These are phyloP conservation scores for Beta vulgaris DNA, from an alignment of 148 eudicot genomes.

Conservation along the genomic window DNA sequence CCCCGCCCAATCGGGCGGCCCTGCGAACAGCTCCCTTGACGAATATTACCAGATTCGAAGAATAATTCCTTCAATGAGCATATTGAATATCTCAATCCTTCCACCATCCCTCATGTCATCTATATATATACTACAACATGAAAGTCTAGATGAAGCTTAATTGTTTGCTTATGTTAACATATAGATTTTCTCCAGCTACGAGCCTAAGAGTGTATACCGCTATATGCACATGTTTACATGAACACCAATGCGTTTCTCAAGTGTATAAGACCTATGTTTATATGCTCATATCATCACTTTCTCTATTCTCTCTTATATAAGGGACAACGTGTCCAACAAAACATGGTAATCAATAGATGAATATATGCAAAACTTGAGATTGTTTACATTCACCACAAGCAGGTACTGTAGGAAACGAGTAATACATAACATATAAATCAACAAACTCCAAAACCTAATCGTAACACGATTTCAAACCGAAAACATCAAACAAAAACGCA, in stretches of 20 bases:
- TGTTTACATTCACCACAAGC: no score
- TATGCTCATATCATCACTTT: not conserved
- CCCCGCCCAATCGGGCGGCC: no score
- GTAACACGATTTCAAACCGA: no score
- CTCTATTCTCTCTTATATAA: not conserved
- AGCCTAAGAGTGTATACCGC: no score
- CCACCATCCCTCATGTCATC: not conserved
- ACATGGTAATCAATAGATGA: no score
- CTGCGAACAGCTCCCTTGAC: no score
- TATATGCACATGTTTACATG: not conserved
- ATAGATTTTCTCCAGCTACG: not conserved
- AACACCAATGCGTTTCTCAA: not conserved
- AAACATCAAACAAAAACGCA: not conserved
- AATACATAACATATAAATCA: no score
- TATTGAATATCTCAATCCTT: not conserved
- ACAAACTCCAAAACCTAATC: not conserved
- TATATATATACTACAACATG: not conserved
- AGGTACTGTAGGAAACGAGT: no score
- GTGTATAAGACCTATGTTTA: not conserved
- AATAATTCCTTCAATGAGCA: not conserved
- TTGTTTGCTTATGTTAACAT: not conserved
- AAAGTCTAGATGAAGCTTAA: not conserved
- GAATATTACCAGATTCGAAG: no score
- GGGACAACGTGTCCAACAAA: not conserved
- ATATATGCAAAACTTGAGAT: no score